Evolutionary conservation across 805 yeast genomes (phyloP), one percentile per base, ranked within the genome.

Genomic region (Pichia eremophila): DNA sequence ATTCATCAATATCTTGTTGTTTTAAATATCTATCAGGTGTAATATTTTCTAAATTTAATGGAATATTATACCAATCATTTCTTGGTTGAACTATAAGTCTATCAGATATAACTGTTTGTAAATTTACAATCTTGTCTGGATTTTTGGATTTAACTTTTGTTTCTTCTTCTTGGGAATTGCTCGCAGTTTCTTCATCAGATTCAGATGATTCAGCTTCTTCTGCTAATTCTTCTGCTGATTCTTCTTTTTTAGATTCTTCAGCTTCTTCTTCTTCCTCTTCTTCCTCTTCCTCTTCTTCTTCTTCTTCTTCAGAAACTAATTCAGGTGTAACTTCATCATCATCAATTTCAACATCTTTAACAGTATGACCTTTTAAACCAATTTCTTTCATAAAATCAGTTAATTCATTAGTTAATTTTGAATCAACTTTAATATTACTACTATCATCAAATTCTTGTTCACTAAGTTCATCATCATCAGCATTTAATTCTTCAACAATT

Each of bases 1-100:
- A 70, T 52, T 74, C 71, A 22, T 78, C 82, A 44, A 84, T 69
- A 50, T 81, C 84, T 31, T 75, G 76, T 41, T 76, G 70, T 28
- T 74, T 72, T 41, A 72, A 39, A 35, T 45, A 65, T 57, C 57
- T 69, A 54, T 68, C 73, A 4, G 56, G 32, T 57, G 62, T 25
- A 50, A 59, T 44, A 12, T 47, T 43, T 2, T 55, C 53, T 1
- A 50, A 31, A 39, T 69, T 73, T 25, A 72, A 55, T 19, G 79
- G 74, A n/a, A 75, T 64, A 50, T 81, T 77, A 63, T 79, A 86
- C 96, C 97, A 90, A 54, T 83, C 86, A 22, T 76, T 68, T 54
- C 82, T 76, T 35, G 81, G 75, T 39, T 83, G 80, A 37, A 89
- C 66, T 0, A 71, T 47, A 35, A 85, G 69, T 51, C 75, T 81